Percentiles rank a stretch among this genome's conserved stretches.
phyloP scores from a whole-genome alignment of 306 rosid genomes.

The Prosopis cineraria region DNA sequence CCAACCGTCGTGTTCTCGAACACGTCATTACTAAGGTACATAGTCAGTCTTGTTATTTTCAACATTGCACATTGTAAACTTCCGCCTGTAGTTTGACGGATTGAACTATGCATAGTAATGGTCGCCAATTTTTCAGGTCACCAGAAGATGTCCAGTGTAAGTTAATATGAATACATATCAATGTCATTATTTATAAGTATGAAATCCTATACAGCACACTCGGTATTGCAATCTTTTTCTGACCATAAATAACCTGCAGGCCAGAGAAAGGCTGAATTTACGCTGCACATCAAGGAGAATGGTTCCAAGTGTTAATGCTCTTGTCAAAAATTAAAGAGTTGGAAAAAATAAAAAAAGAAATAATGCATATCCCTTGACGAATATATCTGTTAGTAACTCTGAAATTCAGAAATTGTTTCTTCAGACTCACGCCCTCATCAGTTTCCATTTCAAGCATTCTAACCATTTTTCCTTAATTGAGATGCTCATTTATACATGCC shows the following conservation, averaged over 20 bases:
- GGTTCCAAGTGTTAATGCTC: not conserved
- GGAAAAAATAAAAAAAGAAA: not conserved
- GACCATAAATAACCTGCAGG: not conserved
- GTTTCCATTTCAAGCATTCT: not conserved
- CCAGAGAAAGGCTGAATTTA: not conserved
- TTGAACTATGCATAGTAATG: not conserved
- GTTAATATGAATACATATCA: not conserved
- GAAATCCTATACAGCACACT: not conserved
- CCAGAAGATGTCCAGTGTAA: not conserved
- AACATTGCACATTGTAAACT: not conserved
- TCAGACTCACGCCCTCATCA: not conserved
- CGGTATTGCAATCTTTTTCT: not conserved
- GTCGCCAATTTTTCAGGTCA: not conserved
- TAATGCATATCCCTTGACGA: not conserved
- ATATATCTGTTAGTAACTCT: not conserved
- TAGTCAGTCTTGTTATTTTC: not conserved
- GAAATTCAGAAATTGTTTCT: not conserved
- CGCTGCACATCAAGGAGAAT: not conserved
- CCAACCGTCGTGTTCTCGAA: conserved; percentile 6
- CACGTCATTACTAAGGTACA: not conserved
- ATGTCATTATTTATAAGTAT: not conserved
- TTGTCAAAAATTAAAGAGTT: not conserved
- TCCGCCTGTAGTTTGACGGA: not conserved
- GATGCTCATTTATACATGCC: not conserved
- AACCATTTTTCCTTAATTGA: not conserved